These are phyloP conservation scores for Solanum sitiens DNA, from an alignment of 257 asterid species.

Conservation along the genomic window DNA sequence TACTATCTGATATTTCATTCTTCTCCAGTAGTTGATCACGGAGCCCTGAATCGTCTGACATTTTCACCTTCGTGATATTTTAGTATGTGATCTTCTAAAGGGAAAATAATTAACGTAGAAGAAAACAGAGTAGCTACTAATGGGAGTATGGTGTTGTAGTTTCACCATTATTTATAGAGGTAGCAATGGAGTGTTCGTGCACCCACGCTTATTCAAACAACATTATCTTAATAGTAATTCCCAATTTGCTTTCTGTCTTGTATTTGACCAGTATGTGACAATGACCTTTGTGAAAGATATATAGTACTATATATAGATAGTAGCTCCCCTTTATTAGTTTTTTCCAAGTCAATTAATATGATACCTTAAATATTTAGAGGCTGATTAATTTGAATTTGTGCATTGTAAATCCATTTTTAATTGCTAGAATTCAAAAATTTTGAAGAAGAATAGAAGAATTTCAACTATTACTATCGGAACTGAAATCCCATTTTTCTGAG, in stretches of 20 bases:
- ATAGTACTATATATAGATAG: neutral
- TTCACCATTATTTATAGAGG: neutral
- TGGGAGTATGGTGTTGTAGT: neutral
- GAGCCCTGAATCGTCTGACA: neutral
- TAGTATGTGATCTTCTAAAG: neutral
- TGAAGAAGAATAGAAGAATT: fast-evolving
- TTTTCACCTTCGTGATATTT: neutral
- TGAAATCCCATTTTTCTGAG: neutral
- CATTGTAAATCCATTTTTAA: no score
- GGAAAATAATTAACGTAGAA: neutral
- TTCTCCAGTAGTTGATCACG: neutral
- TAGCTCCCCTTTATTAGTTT: neutral
- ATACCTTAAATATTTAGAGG: neutral
- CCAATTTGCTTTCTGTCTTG: neutral
- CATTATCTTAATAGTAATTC: neutral
- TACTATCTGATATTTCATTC: neutral
- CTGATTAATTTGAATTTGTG: no score
- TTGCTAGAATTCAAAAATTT: no score
- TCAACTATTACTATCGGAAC: neutral
- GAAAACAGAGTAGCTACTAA: neutral
- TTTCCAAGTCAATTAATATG: neutral
- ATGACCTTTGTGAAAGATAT: neutral
- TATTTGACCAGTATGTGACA: neutral
- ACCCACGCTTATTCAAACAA: neutral
- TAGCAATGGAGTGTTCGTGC: neutral